Evolutionary conservation across 2,329 filamentous ascomycete species (phyloP), one percentile per base, ranked within the genome.

Genomic region (Microdochium trichocladiopsis): DNA sequence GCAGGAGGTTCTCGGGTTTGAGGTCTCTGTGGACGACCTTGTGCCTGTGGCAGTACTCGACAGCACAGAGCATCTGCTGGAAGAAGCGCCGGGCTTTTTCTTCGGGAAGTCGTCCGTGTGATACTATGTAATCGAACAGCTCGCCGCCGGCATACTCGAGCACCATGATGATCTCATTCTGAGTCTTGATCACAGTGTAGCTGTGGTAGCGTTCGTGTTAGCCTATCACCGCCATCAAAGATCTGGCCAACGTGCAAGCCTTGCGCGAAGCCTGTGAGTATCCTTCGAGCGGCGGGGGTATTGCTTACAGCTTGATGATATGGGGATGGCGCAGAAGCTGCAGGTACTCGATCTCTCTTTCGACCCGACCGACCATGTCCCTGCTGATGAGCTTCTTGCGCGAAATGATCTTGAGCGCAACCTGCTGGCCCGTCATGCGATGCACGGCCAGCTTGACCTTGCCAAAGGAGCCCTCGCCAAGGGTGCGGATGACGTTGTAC

Each of bases 11-110:
- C 76, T 99, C 94, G 10, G 94, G 94, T 70, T 99, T 99, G 56
- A 99, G 74, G 69, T 99, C 94, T 68, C 94, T 87, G 71, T 99
- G 94, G 41, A 97, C 94, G 64, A 99, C 97, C 75, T 97, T 97
- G 76, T 99, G 94, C 56, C 94, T 83, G 72, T 99, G 94, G 66
- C 94, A 99, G 73, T 99, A 99, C 69, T 99, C 94, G 61, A 99
- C 94, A 45, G 94, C 94, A 69, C 94, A 96, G 51, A 99, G 88
- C 72, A 99, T 99, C 71, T 99, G 94, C 71, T 99, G 94, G 71
- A 99, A 99, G 76, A 99, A 96, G 60, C 93, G 90, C 53, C 94
- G 86, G n/a, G 94, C 94, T 67, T 95, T 89, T 55, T 86, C 80
- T 70, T 99, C 94, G 60, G 87, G 84, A 80, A 97, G 90, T 65